Conservation (phyloP, 148 eudicot species). For the Fagopyrum tataricum region DNA sequence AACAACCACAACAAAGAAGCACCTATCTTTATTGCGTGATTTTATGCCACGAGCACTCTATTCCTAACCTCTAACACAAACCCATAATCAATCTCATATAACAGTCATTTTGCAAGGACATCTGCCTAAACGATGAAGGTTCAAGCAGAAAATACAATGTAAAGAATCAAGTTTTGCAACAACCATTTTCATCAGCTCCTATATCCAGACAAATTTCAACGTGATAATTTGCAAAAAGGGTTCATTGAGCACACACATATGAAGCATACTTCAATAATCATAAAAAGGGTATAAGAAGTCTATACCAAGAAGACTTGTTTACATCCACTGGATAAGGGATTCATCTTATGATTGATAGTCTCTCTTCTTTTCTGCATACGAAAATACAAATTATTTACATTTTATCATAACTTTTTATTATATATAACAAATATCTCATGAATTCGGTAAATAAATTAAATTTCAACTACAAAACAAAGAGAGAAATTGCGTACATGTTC, state of each 20-base stretch:
- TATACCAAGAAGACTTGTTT: conserved; percentile 93
- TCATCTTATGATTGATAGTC: conserved; percentile 83
- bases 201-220: background rate
- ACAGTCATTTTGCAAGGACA: background rate
- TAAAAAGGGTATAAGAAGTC: background rate
- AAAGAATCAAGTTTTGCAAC: background rate
- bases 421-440: background rate
- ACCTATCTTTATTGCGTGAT: too few relatives aligned
- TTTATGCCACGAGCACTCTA: too few relatives aligned
- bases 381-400: background rate
- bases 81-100: background rate
- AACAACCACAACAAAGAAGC: too few relatives aligned
- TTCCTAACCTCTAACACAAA: background rate
- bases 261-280: background rate
- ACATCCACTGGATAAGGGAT: conserved; percentile 88
- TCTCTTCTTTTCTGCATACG: conserved; percentile 79
- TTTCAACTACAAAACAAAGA: too few relatives aligned
- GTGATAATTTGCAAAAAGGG: background rate
- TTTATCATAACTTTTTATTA: too few relatives aligned
- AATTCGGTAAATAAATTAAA: background rate
- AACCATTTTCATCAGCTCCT: background rate
- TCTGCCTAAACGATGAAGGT: background rate
- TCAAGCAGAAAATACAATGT: background rate
- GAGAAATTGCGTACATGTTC: conserved; percentile 56
- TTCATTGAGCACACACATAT: background rate